Base-by-base conservation (phyloP, 2,329 filamentous ascomycete genomes). In the Paramyrothecium sp. region DNA sequence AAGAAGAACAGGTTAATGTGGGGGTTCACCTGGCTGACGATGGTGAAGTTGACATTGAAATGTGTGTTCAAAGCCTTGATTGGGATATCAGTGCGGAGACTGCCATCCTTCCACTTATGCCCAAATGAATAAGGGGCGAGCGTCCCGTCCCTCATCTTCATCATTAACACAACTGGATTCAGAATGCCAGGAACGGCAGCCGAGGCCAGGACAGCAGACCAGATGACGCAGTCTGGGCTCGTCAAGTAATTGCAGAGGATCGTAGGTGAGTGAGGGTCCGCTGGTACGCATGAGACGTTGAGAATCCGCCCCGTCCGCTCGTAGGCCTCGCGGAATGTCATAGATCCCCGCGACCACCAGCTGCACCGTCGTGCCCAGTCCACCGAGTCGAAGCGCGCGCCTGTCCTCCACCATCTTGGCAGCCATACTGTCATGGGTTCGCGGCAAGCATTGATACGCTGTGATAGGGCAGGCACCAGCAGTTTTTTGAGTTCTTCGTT, bases 1-100 rank as follows among this genome's bases (percentile, higher is more conserved):
- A 98, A 99, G 83, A 99, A 98, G 81, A 99, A 99, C 26, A 98
- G 87, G 68, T 97, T 98, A 73, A 99, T 94, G 72, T 99, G 95
- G 2, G 95, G 95, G 72, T 99, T 99, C 52, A 97, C 94, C 76
- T 92, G 85, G 64, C 81, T 83, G 65, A 88, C 95, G 62, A 99
- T 93, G 62, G 91, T 94, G 73, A 98, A 99, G 71, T 96, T 97
- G 72, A 98, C 95, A 72, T 98, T 98, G 80, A 99, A 99, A 70
- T 98, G 92, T 1, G 97, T 81, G 71, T 99, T 98, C 54, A 99
- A 81, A 2, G 93, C 90, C 73, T 94, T 95, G 68, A 99, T 86
- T 0, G 95, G 95, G 26, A 99, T 97, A 68, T 99, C 95, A 1
- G 95, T 99, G 41, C 95, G 85, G 55, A 99, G 77, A 64, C 90